Evolutionary conservation across 2,329 filamentous ascomycete species (phyloP).

Genomic region (Camptophora hylomeconis): DNA sequence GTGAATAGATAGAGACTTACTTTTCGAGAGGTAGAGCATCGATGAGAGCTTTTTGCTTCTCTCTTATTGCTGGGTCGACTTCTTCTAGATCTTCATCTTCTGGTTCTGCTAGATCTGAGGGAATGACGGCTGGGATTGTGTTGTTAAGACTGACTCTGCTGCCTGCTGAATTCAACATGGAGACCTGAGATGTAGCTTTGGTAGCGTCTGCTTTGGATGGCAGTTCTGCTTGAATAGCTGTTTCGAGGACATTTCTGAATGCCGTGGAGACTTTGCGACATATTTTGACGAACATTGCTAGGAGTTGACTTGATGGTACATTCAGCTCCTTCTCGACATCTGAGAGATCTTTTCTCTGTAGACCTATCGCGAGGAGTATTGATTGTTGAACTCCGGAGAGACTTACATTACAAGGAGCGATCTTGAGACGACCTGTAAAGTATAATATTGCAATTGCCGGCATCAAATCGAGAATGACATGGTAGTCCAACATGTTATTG

Average conservation of each 20-base stretch:
- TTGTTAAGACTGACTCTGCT: background rate
- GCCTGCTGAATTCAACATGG: too few relatives aligned
- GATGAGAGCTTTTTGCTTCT: constrained; percentile 77
- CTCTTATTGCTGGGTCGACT: constrained; percentile 54
- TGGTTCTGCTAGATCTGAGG: constrained; percentile 44
- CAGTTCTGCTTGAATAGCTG: constrained; percentile 56
- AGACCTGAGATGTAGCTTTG: too few relatives aligned
- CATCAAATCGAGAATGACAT: constrained; percentile 87
- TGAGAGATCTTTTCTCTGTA: constrained; percentile 82
- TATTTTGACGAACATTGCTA: constrained; percentile 97
- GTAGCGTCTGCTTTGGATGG: constrained; percentile 38
- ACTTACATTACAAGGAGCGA: constrained; percentile 39
- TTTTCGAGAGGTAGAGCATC: constrained; percentile 80
- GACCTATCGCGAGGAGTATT: constrained; percentile 76
- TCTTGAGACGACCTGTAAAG: constrained; percentile 63
- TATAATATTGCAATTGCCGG: constrained; percentile 71
- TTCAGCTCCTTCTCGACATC: constrained; percentile 65
- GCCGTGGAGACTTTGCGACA: constrained; percentile 72
- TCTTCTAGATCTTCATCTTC: constrained; percentile 72
- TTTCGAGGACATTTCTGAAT: constrained; percentile 63
- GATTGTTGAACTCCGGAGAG: constrained; percentile 74
- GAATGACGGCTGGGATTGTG: constrained; percentile 25
- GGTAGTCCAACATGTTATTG: constrained; percentile 95
- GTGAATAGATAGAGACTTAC: constrained; percentile 37
- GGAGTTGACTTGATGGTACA: constrained; percentile 61